Conservation (phyloP, 441 rosid species). For the Pelargonium citronellum region DNA sequence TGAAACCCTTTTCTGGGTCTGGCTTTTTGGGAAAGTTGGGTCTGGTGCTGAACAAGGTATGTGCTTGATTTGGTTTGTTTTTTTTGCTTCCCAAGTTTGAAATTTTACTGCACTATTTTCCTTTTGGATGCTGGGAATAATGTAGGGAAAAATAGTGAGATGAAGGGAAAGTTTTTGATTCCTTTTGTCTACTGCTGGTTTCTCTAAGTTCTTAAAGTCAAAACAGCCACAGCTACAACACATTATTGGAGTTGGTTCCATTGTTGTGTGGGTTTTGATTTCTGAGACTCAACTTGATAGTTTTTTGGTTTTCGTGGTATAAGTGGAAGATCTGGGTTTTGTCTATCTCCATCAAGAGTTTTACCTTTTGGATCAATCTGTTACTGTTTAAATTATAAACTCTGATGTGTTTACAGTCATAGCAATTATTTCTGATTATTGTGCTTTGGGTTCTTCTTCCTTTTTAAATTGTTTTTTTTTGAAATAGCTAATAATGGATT, state of each 20-base stretch:
- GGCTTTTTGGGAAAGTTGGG: slow-evolving; percentile 23
- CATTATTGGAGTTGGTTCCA: background rate
- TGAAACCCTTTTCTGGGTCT: slow-evolving; percentile 22
- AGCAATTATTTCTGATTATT: background rate
- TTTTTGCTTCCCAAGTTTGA: slow-evolving; percentile 12
- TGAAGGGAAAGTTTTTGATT: slow-evolving; percentile 7
- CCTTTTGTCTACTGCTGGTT: slow-evolving; percentile 26
- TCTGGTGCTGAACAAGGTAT: slow-evolving; percentile 32
- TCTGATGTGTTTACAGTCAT: background rate
- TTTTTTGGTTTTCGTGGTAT: background rate
- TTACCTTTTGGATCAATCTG: slow-evolving; percentile 15
- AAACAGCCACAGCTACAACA: slow-evolving; percentile 12
- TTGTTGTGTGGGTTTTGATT: background rate
- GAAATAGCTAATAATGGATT: background rate
- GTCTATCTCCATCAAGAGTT: slow-evolving; percentile 15
- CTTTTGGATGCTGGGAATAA: slow-evolving; percentile 20
- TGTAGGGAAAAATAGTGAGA: slow-evolving; percentile 1
- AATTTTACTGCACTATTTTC: slow-evolving; percentile 14
- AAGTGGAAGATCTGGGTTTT: slow-evolving; percentile 30
- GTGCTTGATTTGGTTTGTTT: slow-evolving; percentile 17
- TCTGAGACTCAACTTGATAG: background rate
- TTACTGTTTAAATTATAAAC: background rate
- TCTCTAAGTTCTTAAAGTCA: slow-evolving; percentile 18
- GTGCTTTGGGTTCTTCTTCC: background rate
- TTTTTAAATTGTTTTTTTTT: background rate